These are phyloP conservation scores for Brassica napus DNA, from an alignment of 345 rosid genomes.

Conservation along the genomic window Da-Ae NC_063451.1:3299501-3300000, in stretches of 20 bases:
- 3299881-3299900: slow-evolving; percentile 45
- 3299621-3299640: background rate
- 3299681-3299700: background rate
- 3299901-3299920: slow-evolving; percentile 60
- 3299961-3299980: slow-evolving; percentile 81
- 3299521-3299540: too few relatives aligned
- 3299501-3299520: too few relatives aligned
- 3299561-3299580: too few relatives aligned
- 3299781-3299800: slow-evolving; percentile 18
- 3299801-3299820: slow-evolving; percentile 22
- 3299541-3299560: too few relatives aligned
- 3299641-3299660: too few relatives aligned
- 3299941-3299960: slow-evolving; percentile 92
- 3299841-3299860: slow-evolving; percentile 41
- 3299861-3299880: slow-evolving; percentile 31
- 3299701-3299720: background rate
- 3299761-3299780: slow-evolving; percentile 2
- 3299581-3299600: background rate
- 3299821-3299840: slow-evolving; percentile 38
- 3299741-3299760: background rate
- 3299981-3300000: slow-evolving; percentile 53
- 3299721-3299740: background rate
- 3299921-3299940: slow-evolving; percentile 56
- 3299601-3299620: background rate
- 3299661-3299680: background rate